Percentiles rank a stretch among this genome's conserved stretches.
Conservation (phyloP, 306 rosid species). For the Mimosa bimucronata region DNA sequence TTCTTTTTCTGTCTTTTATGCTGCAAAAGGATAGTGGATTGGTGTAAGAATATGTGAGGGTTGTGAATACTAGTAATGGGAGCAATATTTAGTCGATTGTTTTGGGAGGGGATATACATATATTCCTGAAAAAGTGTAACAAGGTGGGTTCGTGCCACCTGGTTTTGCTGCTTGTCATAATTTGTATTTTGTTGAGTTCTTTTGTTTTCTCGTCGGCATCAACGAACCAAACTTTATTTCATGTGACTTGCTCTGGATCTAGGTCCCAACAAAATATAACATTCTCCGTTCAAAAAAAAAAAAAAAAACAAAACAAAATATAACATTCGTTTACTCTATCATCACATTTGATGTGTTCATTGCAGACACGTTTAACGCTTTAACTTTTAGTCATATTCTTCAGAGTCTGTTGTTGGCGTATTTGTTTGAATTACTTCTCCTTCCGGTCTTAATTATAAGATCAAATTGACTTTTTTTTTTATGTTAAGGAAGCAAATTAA, state of each 20-base stretch:
- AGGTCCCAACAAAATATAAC: constrained; percentile 47
- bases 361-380: background rate
- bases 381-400: background rate
- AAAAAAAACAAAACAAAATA: too few species aligned
- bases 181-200: too few species aligned
- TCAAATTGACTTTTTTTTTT: too few species aligned
- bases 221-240: constrained; percentile 31
- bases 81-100: constrained; percentile 43
- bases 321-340: constrained; percentile 11
- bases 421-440: background rate
- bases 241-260: constrained; percentile 38
- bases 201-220: constrained; percentile 20
- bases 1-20: constrained; percentile 29
- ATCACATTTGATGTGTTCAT: background rate
- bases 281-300: too few species aligned
- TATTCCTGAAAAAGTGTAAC: constrained; percentile 29
- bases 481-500: too few species aligned
- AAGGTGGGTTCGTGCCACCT: constrained; percentile 39
- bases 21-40: constrained; percentile 24
- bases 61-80: constrained; percentile 22
- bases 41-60: constrained; percentile 26
- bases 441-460: too few species aligned
- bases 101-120: constrained; percentile 38
- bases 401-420: background rate
- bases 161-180: constrained; percentile 31